These are phyloP conservation scores for Bipolaris oryzae DNA, from an alignment of 2,329 filamentous ascomycete genomes.

Conservation along the genomic window DNA sequence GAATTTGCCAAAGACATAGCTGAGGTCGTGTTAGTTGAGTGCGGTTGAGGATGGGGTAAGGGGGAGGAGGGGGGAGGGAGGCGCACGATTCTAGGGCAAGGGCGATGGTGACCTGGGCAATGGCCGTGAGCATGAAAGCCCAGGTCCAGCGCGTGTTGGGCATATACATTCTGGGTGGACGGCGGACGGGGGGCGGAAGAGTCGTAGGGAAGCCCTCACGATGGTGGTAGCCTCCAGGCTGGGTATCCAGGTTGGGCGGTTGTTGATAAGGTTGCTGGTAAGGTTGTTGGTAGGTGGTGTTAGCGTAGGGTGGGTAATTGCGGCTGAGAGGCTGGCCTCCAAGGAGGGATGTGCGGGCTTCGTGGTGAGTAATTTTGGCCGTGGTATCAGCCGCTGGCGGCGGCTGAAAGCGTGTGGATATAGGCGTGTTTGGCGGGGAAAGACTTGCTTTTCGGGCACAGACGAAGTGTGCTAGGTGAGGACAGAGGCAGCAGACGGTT, in stretches of 20 bases:
- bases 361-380: conserved; percentile 62
- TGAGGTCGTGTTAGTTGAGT: conserved; percentile 46
- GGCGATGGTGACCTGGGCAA: conserved; percentile 78
- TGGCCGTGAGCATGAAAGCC: conserved; percentile 75
- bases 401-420: conserved; percentile 40
- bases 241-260: conserved; percentile 52
- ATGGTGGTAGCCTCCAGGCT: conserved; percentile 55
- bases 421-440: conserved; percentile 18
- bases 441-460: conserved; percentile 14
- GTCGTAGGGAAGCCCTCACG: conserved; percentile 51
- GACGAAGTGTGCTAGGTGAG: conserved; percentile 20
- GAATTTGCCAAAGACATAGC: conserved; percentile 89
- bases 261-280: conserved; percentile 52
- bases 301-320: conserved; percentile 54
- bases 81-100: conserved; percentile 86
- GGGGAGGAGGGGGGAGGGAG: background rate
- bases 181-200: conserved; percentile 47
- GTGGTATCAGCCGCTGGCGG: conserved; percentile 42
- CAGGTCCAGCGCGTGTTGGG: conserved; percentile 88
- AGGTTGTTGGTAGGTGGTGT: conserved; percentile 46
- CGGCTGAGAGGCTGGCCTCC: conserved; percentile 62
- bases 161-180: conserved; percentile 66
- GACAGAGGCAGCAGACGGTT: conserved; percentile 19
- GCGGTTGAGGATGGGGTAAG: background rate
- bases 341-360: conserved; percentile 64